Evolutionary conservation across 345 rosid species (phyloP), one percentile per base, ranked within the genome.

Genomic region (Camelina neglecta): DNA sequence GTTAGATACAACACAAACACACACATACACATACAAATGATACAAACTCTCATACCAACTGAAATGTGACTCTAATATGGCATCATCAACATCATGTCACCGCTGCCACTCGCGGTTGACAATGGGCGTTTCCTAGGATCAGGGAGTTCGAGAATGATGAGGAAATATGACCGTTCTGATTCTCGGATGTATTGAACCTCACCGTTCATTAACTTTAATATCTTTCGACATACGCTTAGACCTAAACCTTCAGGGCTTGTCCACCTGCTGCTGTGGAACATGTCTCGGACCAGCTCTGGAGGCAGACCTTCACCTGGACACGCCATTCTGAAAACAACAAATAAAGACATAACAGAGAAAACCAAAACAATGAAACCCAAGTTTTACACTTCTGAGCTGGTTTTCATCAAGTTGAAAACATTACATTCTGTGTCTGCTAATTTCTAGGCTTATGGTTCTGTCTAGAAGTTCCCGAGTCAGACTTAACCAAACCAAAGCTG

Each of bases 281-380:
- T 95, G 82, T 95, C 99, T 68, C 92, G 92, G 56, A 95, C 87
- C 84, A 95, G 75, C 49, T 95, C 96, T 8, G 97, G 83, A 49
- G 97, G 96, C 71, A 95, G 84, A 53, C 99, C 99, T 76, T 90
- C 99, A 59, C 97, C 97, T 1, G 97, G 93, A 76, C 96, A 90
- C 69, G 86, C 97, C 81, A 95, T 89, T 93, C 99, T 95, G 59
- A 9, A 69, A 41, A 8, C 13, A 47, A 66, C n/a, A 26, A 38
- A 58, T 18, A 48, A 38, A 36, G 60, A 60, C 57, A 61, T 60
- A 59, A 10, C 54, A 38, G 12, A 21, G 33, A 24, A 15, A 15
- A 15, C 50, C 50, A 47, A n/a, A 6, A 15, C 12, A 15, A 44
- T 44, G 48, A 44, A 44, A 48, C 26, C 12, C 45, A 59, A 18